Base-by-base conservation (phyloP, 345 rosid species). In the Syzygium aqueum region DNA sequence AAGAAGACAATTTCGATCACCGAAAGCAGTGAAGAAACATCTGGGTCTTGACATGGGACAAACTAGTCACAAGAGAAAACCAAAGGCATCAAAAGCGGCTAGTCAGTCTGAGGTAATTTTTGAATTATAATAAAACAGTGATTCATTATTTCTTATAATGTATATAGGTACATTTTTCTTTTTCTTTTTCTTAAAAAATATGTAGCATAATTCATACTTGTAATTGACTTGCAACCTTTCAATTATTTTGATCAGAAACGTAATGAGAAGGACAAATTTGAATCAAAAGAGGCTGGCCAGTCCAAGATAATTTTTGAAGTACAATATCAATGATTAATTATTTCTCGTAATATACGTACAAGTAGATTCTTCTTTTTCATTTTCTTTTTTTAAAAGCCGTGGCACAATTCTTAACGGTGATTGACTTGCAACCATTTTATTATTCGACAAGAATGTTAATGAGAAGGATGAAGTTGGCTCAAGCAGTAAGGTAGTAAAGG, bases 341-440 rank as follows among this genome's bases (percentile, higher is more conserved):
- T n/a, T n/a, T n/a, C 73, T n/a, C 73, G n/a, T 61, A 27, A 5
- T n/a, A 0, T 0, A 43, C 7, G 13, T 12, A 16, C n/a, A n/a
- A 61, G 73, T 61, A 61, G 12, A n/a, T 61, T 61, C 46, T 43
- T 43, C 46, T 51, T 51, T 61, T 57, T 25, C 33, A 11, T 28
- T 27, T n/a, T 0, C 33, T n/a, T 12, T 61, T 61, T 61, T 0
- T 61, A 6, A 61, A 61, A 61, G 73, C 33, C n/a, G 73, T 61
- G 13, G 73, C 0, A 61, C 73, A n/a, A 61, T 61, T 27, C 73
- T 27, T 61, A n/a, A 61, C n/a, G 0, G 73, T 61, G 27, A 0
- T 61, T 61, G 73, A 61, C 73, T n/a, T 15, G 17, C 0, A 61
- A 61, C 16, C 33, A n/a, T 14, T 61, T 61, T 33, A 28, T 61